Percentiles rank a stretch among this genome's conserved stretches.
Conservation (phyloP, 2,329 filamentous ascomycete genomes). For the Cytospora piceae region DNA sequence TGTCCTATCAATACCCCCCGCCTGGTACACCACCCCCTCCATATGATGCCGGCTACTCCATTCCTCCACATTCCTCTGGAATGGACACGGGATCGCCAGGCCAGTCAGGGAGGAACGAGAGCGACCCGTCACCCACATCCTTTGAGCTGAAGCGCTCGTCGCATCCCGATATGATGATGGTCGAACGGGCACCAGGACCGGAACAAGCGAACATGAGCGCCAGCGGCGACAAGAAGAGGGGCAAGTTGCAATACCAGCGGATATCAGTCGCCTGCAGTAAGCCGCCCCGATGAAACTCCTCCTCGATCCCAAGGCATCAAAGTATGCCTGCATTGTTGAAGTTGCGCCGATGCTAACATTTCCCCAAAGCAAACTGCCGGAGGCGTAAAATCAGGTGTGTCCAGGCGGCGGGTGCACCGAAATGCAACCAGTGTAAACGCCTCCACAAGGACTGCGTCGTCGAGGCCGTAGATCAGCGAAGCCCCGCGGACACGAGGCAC, state of each 20-base stretch:
- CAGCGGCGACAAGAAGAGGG: slow-evolving; percentile 65
- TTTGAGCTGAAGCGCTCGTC: slow-evolving; percentile 54
- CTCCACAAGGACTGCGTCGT: slow-evolving; percentile 95
- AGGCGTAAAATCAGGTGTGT: slow-evolving; percentile 93
- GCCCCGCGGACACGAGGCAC: slow-evolving; percentile 49
- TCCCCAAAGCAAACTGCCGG: slow-evolving; percentile 76
- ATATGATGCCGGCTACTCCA: slow-evolving; percentile 44
- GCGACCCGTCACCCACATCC: slow-evolving; percentile 37
- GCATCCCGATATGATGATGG: slow-evolving; percentile 49
- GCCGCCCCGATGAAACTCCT: slow-evolving; percentile 45
- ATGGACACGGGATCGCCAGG: slow-evolving; percentile 37
- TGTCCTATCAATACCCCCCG: slow-evolving; percentile 55
- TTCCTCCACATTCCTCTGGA: slow-evolving; percentile 40
- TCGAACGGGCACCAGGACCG: slow-evolving; percentile 26
- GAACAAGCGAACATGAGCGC: slow-evolving; percentile 42
- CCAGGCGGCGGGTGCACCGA: slow-evolving; percentile 70
- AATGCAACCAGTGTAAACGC: slow-evolving; percentile 91
- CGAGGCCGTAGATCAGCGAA: slow-evolving; percentile 81
- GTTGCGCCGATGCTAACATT: slow-evolving; percentile 22
- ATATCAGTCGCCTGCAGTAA: slow-evolving; percentile 95
- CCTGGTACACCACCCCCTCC: slow-evolving; percentile 42
- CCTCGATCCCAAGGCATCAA: not conserved
- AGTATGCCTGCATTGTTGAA: not conserved
- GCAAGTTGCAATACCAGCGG: slow-evolving; percentile 93
- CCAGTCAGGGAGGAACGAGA: slow-evolving; percentile 25